Conservation (phyloP, 2,329 filamentous ascomycete species). For the Epichloe aotearoae region DNA sequence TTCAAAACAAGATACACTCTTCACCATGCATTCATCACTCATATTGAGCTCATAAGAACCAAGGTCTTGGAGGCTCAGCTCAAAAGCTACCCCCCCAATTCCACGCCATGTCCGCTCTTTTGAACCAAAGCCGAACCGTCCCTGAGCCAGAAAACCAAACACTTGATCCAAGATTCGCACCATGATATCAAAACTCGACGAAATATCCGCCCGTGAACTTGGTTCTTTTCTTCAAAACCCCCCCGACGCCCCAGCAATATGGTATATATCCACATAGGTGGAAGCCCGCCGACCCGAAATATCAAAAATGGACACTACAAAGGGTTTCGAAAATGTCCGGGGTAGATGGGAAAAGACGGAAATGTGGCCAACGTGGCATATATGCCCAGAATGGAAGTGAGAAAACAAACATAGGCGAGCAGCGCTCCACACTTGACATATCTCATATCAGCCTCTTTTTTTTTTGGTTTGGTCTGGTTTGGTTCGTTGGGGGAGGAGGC, state of each 20-base stretch:
- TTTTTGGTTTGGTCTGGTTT: no score
- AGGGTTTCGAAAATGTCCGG: no score
- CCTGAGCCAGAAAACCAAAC: neutral
- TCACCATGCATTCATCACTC: neutral
- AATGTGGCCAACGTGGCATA: no score
- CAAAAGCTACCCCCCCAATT: neutral
- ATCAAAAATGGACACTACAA: neutral
- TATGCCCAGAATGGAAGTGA: no score
- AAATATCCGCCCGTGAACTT: neutral
- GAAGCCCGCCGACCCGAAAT: neutral
- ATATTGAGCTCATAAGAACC: no score
- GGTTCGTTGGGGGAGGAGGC: no score
- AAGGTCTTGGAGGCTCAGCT: neutral
- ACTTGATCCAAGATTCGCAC: neutral
- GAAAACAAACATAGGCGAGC: neutral
- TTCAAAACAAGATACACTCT: neutral
- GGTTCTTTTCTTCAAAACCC: neutral
- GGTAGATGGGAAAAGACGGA: no score
- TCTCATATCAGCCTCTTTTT: neutral
- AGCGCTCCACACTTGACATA: neutral
- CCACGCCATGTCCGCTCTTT: neutral
- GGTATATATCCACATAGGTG: constrained; percentile 7
- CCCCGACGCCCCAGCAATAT: constrained; percentile 4
- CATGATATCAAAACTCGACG: neutral
- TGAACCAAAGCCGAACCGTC: neutral